Base-by-base conservation (phyloP, 306 rosid genomes). In the Mimosa bimucronata region DNA sequence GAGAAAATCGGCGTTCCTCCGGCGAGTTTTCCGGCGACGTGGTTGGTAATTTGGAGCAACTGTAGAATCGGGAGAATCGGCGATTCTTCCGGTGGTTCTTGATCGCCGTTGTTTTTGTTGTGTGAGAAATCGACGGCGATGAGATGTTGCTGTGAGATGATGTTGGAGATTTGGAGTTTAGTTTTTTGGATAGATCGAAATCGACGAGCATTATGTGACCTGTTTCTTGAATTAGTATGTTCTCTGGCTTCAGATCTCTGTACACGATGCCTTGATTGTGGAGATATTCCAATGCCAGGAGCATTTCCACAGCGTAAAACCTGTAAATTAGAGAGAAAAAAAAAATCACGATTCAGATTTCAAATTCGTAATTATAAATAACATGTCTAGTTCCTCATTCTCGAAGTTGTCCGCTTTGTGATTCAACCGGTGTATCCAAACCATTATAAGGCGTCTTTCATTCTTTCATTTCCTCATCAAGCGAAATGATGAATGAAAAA, bases 161-260 rank as follows among this genome's bases (percentile, higher is more conserved):
- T 41, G 53, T 80, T 18, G 89, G 83, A 29, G 87, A 76, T 42
- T 44, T 89, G 0, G 83, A 85, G n/a, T 88, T 69, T 1, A 95
- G 84, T 29, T 83, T 88, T 38, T 92, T 88, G 26, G 98, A 90
- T 65, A 95, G 91, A 61, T 95, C 98, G 78, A 92, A 95, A 89
- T 95, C 98, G 8, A 95, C 92, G 14, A 95, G 87, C 98, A 95
- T 92, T 53, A 95, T 88, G 84, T 95, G 98, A 58, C 98, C 98
- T 25, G 80, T 85, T 66, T 90, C 87, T 91, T 92, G 98, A 53
- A 95, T 79, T 94, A 95, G 86, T 19, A 95, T 79, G 58, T 95
- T 95, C 29, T 95, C 98, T 0, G 98, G 98, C 87, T 95, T 95
- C 81, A 95, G 86, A 89, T 95, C 98, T 37, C 98, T 86, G 81